These are phyloP conservation scores for Penicillium coprophilum DNA, from an alignment of 495 filamentous ascomycete species.

Conservation along the genomic window DNA sequence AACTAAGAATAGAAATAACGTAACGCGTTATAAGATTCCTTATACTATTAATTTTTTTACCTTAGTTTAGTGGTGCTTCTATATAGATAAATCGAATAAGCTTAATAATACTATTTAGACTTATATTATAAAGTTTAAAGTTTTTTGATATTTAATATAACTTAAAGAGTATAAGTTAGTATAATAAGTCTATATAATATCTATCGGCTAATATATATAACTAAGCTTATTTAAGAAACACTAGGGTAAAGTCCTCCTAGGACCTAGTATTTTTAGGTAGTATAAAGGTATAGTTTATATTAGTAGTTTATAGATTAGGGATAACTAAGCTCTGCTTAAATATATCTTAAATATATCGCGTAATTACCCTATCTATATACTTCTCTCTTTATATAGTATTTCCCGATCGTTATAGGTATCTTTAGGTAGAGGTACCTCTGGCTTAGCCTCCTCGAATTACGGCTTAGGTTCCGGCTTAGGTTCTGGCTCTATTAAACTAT, in stretches of 20 bases:
- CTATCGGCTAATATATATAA: conserved; percentile 44
- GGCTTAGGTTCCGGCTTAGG: not conserved
- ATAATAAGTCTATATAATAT: conserved; percentile 35
- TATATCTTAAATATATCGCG: no score
- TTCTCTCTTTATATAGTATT: conserved; percentile 16
- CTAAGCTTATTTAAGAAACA: conserved; percentile 38
- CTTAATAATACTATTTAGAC: conserved; percentile 29
- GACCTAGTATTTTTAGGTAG: conserved; percentile 12
- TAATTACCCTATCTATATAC: conserved; percentile 18
- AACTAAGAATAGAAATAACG: conserved; percentile 24
- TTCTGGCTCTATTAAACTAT: not conserved
- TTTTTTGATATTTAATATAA: conserved; percentile 30
- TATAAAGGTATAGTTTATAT: conserved; percentile 2
- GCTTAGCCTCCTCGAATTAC: not conserved
- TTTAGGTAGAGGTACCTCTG: not conserved
- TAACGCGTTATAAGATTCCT: conserved; percentile 21
- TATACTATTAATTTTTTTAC: conserved; percentile 7
- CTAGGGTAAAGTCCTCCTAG: conserved; percentile 35
- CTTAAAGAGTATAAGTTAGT: conserved; percentile 34
- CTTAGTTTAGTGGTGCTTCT: conserved; percentile 19
- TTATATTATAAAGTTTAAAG: conserved; percentile 31
- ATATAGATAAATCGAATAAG: conserved; percentile 37
- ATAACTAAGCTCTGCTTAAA: conserved; percentile 3
- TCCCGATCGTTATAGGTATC: not conserved
- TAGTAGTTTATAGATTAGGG: not conserved